Percentiles rank a stretch among this genome's conserved stretches.
phyloP scores from a whole-genome alignment of 768 basidiomycete species.

The Rhizopogon vesiculosus region DNA sequence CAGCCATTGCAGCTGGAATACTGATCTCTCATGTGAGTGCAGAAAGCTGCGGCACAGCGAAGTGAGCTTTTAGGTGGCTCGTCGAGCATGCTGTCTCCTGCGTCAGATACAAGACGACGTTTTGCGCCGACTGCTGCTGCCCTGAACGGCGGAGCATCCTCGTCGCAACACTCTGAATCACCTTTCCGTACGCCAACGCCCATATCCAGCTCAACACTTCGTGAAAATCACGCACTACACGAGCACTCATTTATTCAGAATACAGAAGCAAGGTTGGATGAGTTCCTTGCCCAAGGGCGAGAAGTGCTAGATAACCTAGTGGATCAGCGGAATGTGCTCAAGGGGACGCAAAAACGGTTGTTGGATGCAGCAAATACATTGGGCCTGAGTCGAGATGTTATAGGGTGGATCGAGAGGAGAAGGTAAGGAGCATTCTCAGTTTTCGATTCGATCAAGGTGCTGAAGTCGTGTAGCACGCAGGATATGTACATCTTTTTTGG shows the following conservation, averaged over 20 bases:
- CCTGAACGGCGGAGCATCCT: constrained; percentile 33
- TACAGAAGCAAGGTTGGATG: constrained; percentile 78
- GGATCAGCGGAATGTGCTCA: constrained; percentile 90
- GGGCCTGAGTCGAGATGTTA: constrained; percentile 89
- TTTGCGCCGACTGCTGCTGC: constrained; percentile 35
- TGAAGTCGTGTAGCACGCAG: constrained; percentile 59
- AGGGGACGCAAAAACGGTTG: constrained; percentile 87
- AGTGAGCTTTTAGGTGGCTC: constrained; percentile 56
- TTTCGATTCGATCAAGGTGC: constrained; percentile 3
- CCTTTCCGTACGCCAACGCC: constrained; percentile 70
- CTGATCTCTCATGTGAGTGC: constrained; percentile 2
- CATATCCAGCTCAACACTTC: constrained; percentile 45
- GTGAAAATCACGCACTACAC: constrained; percentile 76
- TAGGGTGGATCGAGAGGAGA: constrained; percentile 94
- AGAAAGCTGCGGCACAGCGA: constrained; percentile 60
- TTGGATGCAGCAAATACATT: constrained; percentile 91
- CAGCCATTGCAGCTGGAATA: neutral
- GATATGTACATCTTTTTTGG: constrained; percentile 92
- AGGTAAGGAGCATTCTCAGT: constrained; percentile 45
- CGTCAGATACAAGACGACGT: constrained; percentile 59
- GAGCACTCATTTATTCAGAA: constrained; percentile 90
- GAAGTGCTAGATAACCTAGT: constrained; percentile 89
- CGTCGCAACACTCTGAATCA: constrained; percentile 76
- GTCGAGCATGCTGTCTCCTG: constrained; percentile 30
- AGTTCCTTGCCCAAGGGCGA: constrained; percentile 87